phyloP scores from a whole-genome alignment of 176 grass and related monocot species.

The Musa beccarii region DNA sequence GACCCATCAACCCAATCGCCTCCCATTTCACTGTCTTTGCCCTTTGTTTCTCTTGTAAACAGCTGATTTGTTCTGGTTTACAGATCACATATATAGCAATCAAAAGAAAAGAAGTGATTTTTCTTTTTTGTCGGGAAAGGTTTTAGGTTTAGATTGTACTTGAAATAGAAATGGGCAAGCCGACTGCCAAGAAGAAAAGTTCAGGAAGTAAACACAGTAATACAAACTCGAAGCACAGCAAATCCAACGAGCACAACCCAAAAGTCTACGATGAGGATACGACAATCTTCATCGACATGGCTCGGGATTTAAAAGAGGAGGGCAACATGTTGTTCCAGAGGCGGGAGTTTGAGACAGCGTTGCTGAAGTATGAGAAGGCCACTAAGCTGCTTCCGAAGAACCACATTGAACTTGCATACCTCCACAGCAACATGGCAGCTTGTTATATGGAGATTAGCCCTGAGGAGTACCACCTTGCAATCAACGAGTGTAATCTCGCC shows the following conservation, averaged over 20 bases:
- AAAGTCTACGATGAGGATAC: conserved; percentile 67
- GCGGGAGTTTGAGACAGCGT: conserved; percentile 64
- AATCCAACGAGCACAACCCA: conserved; percentile 16
- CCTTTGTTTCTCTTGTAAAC: neutral
- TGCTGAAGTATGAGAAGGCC: conserved; percentile 81
- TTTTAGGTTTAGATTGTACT: neutral
- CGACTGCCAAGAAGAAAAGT: conserved; percentile 47
- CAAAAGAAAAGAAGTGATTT: neutral
- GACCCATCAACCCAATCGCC: neutral
- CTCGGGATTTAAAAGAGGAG: conserved; percentile 63
- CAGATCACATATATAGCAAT: neutral
- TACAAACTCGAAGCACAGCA: conserved; percentile 45
- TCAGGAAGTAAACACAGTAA: conserved; percentile 27
- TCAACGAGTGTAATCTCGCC: conserved; percentile 82
- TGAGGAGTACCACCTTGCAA: conserved; percentile 62
- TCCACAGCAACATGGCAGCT: conserved; percentile 82
- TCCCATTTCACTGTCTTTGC: neutral
- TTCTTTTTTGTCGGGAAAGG: neutral
- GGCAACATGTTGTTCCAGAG: conserved; percentile 77
- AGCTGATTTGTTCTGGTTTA: neutral
- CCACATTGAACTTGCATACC: conserved; percentile 53
- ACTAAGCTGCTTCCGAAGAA: conserved; percentile 50
- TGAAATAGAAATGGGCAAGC: conserved; percentile 56
- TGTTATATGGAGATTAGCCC: conserved; percentile 92
- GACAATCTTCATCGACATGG: conserved; percentile 72